phyloP scores from a whole-genome alignment of 768 basidiomycete genomes.

The Chalciporus pseudorubinellus region DNA sequence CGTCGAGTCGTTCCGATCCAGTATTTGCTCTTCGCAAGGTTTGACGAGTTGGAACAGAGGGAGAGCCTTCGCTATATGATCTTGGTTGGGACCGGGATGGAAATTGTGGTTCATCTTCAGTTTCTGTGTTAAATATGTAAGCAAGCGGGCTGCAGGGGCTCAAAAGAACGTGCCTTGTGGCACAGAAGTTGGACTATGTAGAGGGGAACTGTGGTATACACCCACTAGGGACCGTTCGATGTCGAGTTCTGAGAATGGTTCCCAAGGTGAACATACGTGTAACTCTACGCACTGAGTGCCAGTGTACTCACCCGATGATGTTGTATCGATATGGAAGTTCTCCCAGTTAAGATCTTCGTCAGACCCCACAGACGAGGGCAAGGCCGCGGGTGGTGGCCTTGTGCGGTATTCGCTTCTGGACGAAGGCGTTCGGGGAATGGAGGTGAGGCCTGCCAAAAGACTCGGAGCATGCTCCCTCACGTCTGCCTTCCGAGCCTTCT shows the following conservation, averaged over 20 bases:
- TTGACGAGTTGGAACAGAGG: conserved; percentile 5
- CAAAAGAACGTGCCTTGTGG: conserved; percentile 10
- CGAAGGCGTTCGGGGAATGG: neutral
- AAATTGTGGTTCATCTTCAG: neutral
- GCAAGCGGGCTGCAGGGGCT: neutral
- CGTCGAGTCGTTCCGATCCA: conserved; percentile 42
- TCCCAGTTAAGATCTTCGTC: conserved; percentile 34
- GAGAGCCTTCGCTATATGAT: conserved; percentile 12
- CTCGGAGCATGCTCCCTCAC: neutral
- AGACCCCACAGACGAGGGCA: conserved; percentile 7
- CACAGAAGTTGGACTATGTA: neutral
- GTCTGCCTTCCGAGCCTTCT: neutral
- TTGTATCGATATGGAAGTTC: conserved; percentile 14
- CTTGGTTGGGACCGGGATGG: conserved; percentile 1
- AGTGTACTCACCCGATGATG: conserved; percentile 24
- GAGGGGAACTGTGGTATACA: conserved; percentile 10
- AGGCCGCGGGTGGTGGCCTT: neutral
- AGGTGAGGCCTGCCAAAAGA: neutral
- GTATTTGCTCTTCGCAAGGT: conserved; percentile 39
- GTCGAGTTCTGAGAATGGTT: conserved; percentile 15
- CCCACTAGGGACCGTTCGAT: conserved; percentile 21
- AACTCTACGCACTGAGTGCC: neutral
- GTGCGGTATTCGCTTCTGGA: neutral
- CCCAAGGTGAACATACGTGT: neutral
- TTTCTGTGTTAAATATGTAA: neutral